These are phyloP conservation scores for Chlorociboria aeruginascens DNA, from an alignment of 495 filamentous ascomycete genomes.

Conservation along the genomic window DNA sequence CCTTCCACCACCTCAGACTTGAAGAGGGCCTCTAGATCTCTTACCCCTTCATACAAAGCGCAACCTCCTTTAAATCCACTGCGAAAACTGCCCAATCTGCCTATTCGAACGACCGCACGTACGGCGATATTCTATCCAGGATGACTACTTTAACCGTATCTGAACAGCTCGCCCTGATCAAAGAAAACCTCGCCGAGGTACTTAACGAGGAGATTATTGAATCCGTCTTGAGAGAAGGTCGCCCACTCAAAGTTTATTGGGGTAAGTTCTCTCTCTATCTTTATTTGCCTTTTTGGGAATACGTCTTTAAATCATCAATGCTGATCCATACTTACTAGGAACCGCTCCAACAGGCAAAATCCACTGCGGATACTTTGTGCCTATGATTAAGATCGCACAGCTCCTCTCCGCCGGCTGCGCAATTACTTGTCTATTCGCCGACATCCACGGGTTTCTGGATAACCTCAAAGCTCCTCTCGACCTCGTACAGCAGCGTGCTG, in stretches of 20 bases:
- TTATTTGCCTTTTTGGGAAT: not conserved
- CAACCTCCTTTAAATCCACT: too few relatives aligned
- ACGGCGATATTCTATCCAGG: too few relatives aligned
- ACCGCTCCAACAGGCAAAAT: constrained; percentile 9
- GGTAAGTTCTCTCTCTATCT: not conserved
- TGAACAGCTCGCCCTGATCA: not conserved
- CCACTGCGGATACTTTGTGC: constrained; percentile 14
- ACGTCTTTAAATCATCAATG: not conserved
- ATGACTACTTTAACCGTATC: too few relatives aligned
- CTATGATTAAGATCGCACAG: constrained; percentile 18
- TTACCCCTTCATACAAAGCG: too few relatives aligned
- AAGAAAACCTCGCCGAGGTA: not conserved
- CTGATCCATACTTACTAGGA: not conserved
- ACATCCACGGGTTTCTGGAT: constrained; percentile 7
- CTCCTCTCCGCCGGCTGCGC: constrained; percentile 14
- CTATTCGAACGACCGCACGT: too few relatives aligned
- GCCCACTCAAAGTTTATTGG: not conserved
- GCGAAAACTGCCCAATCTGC: too few relatives aligned
- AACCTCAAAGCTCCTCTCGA: constrained; percentile 3
- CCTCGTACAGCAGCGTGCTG: constrained; percentile 28
- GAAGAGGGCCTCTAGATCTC: too few relatives aligned
- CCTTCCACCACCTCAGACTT: too few relatives aligned
- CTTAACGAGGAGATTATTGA: not conserved
- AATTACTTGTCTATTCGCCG: constrained; percentile 8
- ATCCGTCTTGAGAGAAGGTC: not conserved